Evolutionary conservation across 768 basidiomycete genomes (phyloP), one percentile per base, ranked within the genome.

Genomic region (Rhizopogon sp.): DNA sequence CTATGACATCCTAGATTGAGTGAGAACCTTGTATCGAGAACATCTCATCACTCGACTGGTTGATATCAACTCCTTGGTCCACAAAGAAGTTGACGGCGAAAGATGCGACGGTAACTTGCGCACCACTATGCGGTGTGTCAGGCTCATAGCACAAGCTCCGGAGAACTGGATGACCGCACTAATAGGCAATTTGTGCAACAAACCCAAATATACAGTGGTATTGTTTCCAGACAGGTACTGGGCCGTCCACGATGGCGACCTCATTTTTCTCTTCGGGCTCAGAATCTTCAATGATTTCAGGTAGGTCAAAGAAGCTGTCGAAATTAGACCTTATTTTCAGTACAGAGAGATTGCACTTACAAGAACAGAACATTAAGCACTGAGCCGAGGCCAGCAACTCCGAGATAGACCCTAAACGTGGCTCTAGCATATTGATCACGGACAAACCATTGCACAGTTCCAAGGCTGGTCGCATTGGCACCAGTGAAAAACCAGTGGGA

Each of bases 401-500:
- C 81, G 11, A 85, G 77, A 58, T 85, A 85, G 10, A 84, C 81
- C 82, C 81, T 84, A 20, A 20, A 20, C 20, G 2, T 29, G 31
- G 11, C 5, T 11, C 17, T 7, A 16, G 44, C 10, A 39, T 22
- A 5, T 33, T 8, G 0, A 11, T 4, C 3, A 17, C 22, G 22
- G 39, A 56, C 60, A 17, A 45, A 80, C 82, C 83, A 85, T 73
- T 87, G 84, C 28, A 86, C 84, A 29, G 83, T 88, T 56, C 78
- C 82, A 28, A 88, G 76, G 43, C 75, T 74, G 22, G 70, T 78
- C 6, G 76, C 79, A 66, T 89, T 88, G 50, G 66, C 76, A 5
- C 81, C 87, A 2, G 71, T 73, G 77, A 90, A 88, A 74, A 90
- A 90, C 76, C 81, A 88, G 52, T 81, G 75, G 5, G 85, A 81